phyloP scores from a whole-genome alignment of 768 basidiomycete species.

The Chiua virens region DNA sequence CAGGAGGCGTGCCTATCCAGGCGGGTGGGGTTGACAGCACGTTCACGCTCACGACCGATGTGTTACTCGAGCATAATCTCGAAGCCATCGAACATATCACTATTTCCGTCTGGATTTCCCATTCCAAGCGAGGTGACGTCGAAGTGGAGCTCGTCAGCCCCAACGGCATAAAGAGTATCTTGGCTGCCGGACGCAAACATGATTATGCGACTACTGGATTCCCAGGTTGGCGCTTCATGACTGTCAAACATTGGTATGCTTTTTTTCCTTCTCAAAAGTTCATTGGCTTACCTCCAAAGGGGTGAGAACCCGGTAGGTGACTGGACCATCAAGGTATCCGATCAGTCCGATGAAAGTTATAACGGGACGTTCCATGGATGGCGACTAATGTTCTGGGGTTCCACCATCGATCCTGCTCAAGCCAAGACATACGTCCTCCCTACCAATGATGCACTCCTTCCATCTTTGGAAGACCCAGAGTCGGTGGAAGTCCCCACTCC shows the following conservation, averaged over 20 bases:
- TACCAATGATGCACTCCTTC: slow-evolving; percentile 47
- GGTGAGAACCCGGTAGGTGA: slow-evolving; percentile 88
- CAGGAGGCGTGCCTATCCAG: slow-evolving; percentile 66
- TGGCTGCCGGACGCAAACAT: slow-evolving; percentile 67
- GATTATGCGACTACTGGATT: slow-evolving; percentile 72
- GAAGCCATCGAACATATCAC: slow-evolving; percentile 92
- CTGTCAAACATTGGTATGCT: slow-evolving; percentile 90
- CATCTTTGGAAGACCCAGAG: slow-evolving; percentile 47
- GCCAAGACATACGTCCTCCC: slow-evolving; percentile 64
- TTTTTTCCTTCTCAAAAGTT: neutral
- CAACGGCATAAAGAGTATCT: slow-evolving; percentile 77
- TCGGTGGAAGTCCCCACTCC: slow-evolving; percentile 39
- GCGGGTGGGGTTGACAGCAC: slow-evolving; percentile 62
- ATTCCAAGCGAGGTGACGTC: slow-evolving; percentile 83
- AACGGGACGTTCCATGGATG: slow-evolving; percentile 82
- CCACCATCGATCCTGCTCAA: slow-evolving; percentile 68
- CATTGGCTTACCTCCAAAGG: slow-evolving; percentile 48
- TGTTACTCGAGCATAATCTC: slow-evolving; percentile 73
- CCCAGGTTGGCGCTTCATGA: slow-evolving; percentile 98
- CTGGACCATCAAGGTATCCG: slow-evolving; percentile 88
- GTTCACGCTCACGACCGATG: slow-evolving; percentile 63
- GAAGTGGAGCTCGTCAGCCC: slow-evolving; percentile 90
- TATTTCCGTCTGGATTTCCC: slow-evolving; percentile 90
- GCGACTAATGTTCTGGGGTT: slow-evolving; percentile 93
- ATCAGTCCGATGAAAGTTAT: slow-evolving; percentile 60